Percentiles rank a stretch among this genome's conserved stretches.
phyloP scores from a whole-genome alignment of 2,329 filamentous ascomycete species.

The Exophiala mesophila region DNA sequence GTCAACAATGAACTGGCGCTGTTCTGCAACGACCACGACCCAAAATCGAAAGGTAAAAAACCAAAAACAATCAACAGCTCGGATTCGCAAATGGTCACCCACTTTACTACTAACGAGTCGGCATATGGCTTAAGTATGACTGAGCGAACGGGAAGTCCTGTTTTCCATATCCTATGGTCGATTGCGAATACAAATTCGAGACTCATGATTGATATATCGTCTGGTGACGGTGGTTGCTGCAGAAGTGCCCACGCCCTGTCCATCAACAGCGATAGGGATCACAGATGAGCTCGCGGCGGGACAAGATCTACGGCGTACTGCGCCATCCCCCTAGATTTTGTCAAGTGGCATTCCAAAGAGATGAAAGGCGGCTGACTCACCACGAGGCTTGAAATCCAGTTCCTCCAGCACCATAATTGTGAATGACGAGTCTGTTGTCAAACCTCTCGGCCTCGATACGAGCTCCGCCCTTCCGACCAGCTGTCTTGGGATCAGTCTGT shows the following conservation, averaged over 20 bases:
- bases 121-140: slow-evolving; percentile 18
- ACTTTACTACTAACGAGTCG: slow-evolving; percentile 19
- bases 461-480: neutral
- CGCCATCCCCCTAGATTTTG: no score
- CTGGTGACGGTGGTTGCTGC: no score
- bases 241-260: no score
- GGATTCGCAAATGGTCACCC: slow-evolving; percentile 22
- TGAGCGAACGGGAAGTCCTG: slow-evolving; percentile 22
- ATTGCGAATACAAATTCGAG: slow-evolving; percentile 13
- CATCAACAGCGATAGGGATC: no score
- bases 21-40: no score
- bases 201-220: no score
- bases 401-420: slow-evolving; percentile 1
- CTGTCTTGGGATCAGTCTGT: neutral
- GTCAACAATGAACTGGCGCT: no score
- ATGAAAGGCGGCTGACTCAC: no score
- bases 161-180: slow-evolving; percentile 22
- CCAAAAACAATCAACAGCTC: slow-evolving; percentile 19
- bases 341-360: no score
- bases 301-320: no score
- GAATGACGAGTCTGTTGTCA: neutral
- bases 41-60: no score
- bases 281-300: no score
- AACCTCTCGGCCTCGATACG: neutral
- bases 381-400: neutral